Evolutionary conservation across 371 early-diverging fungal species (phyloP).

Genomic region (Mucor indicus): DNA sequence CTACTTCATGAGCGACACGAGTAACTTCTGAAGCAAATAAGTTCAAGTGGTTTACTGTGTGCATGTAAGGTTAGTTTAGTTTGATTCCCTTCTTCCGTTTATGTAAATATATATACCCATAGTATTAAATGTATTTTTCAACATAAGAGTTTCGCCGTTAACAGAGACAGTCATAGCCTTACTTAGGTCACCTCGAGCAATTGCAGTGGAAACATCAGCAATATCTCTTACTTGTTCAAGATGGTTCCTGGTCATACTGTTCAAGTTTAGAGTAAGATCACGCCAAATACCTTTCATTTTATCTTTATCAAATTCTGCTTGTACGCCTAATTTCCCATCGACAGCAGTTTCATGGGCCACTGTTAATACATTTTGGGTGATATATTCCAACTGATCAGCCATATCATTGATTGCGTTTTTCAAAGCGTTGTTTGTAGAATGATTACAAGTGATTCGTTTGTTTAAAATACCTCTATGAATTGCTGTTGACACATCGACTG

Average conservation of each 20-base stretch:
- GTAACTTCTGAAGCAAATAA: slow-evolving; percentile 54
- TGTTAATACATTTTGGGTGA: slow-evolving; percentile 55
- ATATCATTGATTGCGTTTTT: slow-evolving; percentile 64
- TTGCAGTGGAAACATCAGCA: slow-evolving; percentile 62
- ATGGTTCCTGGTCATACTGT: slow-evolving; percentile 63
- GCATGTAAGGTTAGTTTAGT: background rate
- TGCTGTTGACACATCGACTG: slow-evolving; percentile 48
- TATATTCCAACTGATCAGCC: slow-evolving; percentile 55
- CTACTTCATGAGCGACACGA: slow-evolving; percentile 53
- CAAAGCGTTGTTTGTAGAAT: slow-evolving; percentile 16
- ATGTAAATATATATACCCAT: slow-evolving; percentile 52
- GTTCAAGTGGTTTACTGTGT: slow-evolving; percentile 45
- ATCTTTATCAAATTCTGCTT: slow-evolving; percentile 44
- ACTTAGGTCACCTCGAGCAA: slow-evolving; percentile 66
- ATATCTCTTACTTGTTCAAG: slow-evolving; percentile 69
- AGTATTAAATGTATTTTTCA: slow-evolving; percentile 70
- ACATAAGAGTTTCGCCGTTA: slow-evolving; percentile 58
- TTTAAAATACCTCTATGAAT: slow-evolving; percentile 47
- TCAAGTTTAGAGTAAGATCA: slow-evolving; percentile 66
- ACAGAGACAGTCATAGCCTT: slow-evolving; percentile 57
- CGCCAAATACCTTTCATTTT: slow-evolving; percentile 65
- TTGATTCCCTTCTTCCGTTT: background rate
- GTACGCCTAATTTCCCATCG: slow-evolving; percentile 64
- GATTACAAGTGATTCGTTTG: slow-evolving; percentile 44
- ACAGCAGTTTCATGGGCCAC: slow-evolving; percentile 63